Evolutionary conservation across 1,284 basidiomycete genomes (phyloP), one percentile per base, ranked within the genome.

Genomic region (Ganoderma lucidum): DNA sequence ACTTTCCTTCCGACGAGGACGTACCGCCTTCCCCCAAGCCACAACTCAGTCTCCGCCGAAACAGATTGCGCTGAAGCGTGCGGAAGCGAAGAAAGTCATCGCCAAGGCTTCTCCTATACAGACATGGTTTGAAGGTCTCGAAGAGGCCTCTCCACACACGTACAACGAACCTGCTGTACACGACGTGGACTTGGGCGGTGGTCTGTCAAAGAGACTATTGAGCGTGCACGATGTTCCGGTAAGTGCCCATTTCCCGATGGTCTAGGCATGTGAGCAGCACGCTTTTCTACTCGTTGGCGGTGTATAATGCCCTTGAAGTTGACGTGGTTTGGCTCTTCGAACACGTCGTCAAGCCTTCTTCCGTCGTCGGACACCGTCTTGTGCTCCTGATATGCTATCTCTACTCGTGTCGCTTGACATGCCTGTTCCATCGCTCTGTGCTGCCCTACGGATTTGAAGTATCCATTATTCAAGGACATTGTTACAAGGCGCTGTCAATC

Each of bases 221-320:
- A 94, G 72, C 89, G 90, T 61, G 93, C 89, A 15, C 85, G 90
- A 59, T 91, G 85, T 73, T 90, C 91, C 84, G 93, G 93, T 93
- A 79, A 85, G 81, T 75, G 4, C 2, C 64, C 19, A 17, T 23
- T 6, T 64, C 6, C 45, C 45, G 23, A 17, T 68, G 56, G 35
- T 62, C 63, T 58, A 68, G 69, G 58, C 69, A 67, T 75, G 69
- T 70, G 71, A 74, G 73, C 69, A 75, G 71, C 45, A 15, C 37
- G 14, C 37, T 39, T 23, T 3, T 42, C 19, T 53, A 1, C 8
- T 19, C 35, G 35, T 51, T 32, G 10, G 23, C 3, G 30, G 48
- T 1, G 35, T 44, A 30, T 14, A 8, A 14, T 17, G 15, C 19
- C 9, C 6, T 6, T 14, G 17, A n/a, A 6, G 35, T 37, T 35